Percentiles rank a stretch among this genome's conserved stretches.
Conservation (phyloP, 129 eudicot species). For the Daucus carota region DH1_v3.0 NC_030388.2:29946001-29946500, state of each 20-base stretch:
- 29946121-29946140: constrained; percentile 35
- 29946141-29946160: constrained; percentile 49
- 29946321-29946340: neutral
- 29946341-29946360: too few species aligned
- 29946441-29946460: neutral
- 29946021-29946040: constrained; percentile 98
- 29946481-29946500: too few species aligned
- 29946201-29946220: constrained; percentile 41
- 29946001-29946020: constrained; percentile 98
- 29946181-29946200: constrained; percentile 29
- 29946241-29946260: constrained; percentile 28
- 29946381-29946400: neutral
- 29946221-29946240: constrained; percentile 56
- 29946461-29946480: neutral
- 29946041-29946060: constrained; percentile 61
- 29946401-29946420: neutral
- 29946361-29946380: neutral
- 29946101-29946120: constrained; percentile 32
- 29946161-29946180: constrained; percentile 52
- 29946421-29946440: neutral
- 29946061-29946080: constrained; percentile 47
- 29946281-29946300: constrained; percentile 38
- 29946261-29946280: constrained; percentile 54
- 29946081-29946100: constrained; percentile 21
- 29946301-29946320: constrained; percentile 43